Conservation (phyloP, 805 yeast genomes). For the Wickerhamiella kurtzmanii region DNA sequence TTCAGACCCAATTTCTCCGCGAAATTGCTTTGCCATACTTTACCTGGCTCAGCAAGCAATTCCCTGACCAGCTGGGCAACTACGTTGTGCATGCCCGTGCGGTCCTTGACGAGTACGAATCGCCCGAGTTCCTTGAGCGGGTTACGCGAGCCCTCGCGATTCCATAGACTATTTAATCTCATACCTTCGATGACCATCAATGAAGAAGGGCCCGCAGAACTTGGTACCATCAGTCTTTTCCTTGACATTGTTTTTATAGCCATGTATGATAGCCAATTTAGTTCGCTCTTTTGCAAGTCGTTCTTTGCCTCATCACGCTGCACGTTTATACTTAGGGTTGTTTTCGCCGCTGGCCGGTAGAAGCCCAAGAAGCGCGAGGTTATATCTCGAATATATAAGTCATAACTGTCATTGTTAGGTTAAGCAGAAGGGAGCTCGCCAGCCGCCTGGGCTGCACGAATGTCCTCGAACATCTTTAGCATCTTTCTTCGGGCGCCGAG, state of each 20-base stretch:
- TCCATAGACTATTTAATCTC: not conserved
- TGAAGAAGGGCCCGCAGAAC: not conserved
- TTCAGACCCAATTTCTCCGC: constrained; percentile 11
- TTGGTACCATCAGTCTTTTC: not conserved
- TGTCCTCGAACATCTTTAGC: constrained; percentile 79
- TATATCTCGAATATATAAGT: not conserved
- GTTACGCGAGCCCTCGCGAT: not conserved
- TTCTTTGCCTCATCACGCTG: no score
- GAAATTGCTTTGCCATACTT: constrained; percentile 14
- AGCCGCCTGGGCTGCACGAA: constrained; percentile 42
- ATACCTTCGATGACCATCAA: no score
- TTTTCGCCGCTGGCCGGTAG: constrained; percentile 3
- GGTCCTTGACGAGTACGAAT: constrained; percentile 53
- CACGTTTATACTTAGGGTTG: no score
- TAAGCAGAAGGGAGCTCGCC: constrained; percentile 14
- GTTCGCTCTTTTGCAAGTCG: no score
- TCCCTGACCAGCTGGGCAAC: constrained; percentile 4
- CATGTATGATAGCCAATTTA: no score
- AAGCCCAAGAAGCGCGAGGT: no score
- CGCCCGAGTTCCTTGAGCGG: not conserved
- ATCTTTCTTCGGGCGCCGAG: constrained; percentile 92
- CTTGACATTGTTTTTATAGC: not conserved
- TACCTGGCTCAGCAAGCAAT: constrained; percentile 9
- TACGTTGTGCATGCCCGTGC: constrained; percentile 2
- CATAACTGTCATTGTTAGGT: not conserved